Percentiles rank a stretch among this genome's conserved stretches.
phyloP scores from a whole-genome alignment of 1,284 basidiomycete species.

The Xerocomus amazonicus region DNA sequence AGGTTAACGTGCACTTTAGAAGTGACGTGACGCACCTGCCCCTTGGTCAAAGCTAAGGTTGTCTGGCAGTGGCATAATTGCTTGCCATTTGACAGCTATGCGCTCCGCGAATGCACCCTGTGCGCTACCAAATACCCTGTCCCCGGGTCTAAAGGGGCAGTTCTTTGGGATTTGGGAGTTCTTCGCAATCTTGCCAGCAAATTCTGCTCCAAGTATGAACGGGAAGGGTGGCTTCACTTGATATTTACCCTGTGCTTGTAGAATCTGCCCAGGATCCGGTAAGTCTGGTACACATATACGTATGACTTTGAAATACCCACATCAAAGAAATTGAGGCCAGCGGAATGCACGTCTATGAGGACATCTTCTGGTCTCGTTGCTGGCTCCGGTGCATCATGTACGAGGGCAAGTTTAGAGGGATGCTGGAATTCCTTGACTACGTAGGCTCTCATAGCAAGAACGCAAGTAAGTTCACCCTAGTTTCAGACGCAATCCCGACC shows the following conservation, averaged over 20 bases:
- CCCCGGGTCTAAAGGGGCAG: conserved; percentile 78
- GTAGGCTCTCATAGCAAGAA: conserved; percentile 69
- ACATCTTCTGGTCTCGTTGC: conserved; percentile 55
- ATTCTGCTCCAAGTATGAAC: conserved; percentile 82
- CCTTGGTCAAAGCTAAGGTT: conserved; percentile 68
- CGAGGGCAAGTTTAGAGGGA: conserved; percentile 64
- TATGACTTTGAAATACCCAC: conserved; percentile 35
- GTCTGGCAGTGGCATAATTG: conserved; percentile 57
- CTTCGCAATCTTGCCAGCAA: conserved; percentile 75
- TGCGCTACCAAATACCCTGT: conserved; percentile 86
- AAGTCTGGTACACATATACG: background rate
- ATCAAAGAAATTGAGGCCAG: conserved; percentile 80
- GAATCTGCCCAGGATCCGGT: conserved; percentile 46
- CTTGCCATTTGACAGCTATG: conserved; percentile 50
- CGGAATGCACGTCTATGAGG: conserved; percentile 79
- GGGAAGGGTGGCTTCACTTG: conserved; percentile 82
- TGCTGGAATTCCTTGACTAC: conserved; percentile 71
- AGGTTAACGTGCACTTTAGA: conserved; percentile 35
- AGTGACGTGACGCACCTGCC: conserved; percentile 36
- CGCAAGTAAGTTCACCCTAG: background rate
- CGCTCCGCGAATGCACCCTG: conserved; percentile 82
- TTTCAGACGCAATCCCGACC: background rate
- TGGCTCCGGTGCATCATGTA: conserved; percentile 60
- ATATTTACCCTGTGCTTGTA: conserved; percentile 87
- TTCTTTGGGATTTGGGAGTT: conserved; percentile 80